Evolutionary conservation across 257 asterid species (phyloP).

Genomic region (Rhazya stricta): DNA sequence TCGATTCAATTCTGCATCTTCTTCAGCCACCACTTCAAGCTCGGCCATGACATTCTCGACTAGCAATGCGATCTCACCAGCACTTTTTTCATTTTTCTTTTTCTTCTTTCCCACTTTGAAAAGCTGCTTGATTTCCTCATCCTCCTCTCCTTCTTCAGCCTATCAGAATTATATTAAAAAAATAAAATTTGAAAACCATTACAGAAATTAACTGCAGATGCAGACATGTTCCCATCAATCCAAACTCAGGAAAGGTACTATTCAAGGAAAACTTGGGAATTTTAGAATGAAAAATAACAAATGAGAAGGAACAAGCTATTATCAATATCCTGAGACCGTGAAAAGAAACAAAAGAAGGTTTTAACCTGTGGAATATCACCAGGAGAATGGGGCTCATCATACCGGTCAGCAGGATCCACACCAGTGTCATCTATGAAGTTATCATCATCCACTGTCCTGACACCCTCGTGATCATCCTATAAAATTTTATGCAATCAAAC

Average conservation of each 20-base stretch:
- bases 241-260: background rate
- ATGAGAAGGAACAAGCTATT: background rate
- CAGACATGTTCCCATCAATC: background rate
- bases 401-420: slow-evolving; percentile 65
- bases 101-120: slow-evolving; percentile 78
- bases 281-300: background rate
- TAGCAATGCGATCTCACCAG: slow-evolving; percentile 77
- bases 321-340: background rate
- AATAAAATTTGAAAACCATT: background rate
- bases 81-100: slow-evolving; percentile 82
- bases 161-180: slow-evolving; percentile 8
- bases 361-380: slow-evolving; percentile 66
- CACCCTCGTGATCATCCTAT: slow-evolving; percentile 75
- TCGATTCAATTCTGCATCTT: slow-evolving; percentile 82
- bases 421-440: slow-evolving; percentile 86
- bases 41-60: slow-evolving; percentile 95
- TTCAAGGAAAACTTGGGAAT: background rate
- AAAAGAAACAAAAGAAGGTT: slow-evolving; percentile 13
- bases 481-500: slow-evolving; percentile 8
- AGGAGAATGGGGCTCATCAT: slow-evolving; percentile 65
- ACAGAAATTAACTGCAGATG: background rate
- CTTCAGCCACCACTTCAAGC: slow-evolving; percentile 91
- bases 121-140: slow-evolving; percentile 70
- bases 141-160: slow-evolving; percentile 96
- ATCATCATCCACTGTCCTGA: slow-evolving; percentile 60